Evolutionary conservation across 2,329 filamentous ascomycete species (phyloP).

Genomic region (Aureobasidium sp.): DNA sequence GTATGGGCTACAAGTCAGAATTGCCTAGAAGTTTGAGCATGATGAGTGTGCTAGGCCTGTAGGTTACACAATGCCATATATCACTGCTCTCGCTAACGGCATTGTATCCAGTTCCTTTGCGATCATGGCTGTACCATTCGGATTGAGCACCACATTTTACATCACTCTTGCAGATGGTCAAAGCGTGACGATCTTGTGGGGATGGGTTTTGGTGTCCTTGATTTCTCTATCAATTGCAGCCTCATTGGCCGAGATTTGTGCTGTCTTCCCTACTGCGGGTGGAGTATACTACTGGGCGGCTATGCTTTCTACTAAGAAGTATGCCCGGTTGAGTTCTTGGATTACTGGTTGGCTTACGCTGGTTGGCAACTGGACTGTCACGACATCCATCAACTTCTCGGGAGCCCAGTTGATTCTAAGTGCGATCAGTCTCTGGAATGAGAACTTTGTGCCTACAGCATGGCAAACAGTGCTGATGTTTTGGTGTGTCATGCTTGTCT

Average conservation of each 20-base stretch:
- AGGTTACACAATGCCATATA: constrained; percentile 21
- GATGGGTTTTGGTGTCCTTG: constrained; percentile 59
- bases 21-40: constrained; percentile 61
- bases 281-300: constrained; percentile 65
- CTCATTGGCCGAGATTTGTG: constrained; percentile 62
- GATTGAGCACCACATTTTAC: constrained; percentile 60
- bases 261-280: constrained; percentile 61
- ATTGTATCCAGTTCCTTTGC: constrained; percentile 50
- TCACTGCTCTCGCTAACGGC: constrained; percentile 7
- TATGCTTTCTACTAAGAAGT: constrained; percentile 59
- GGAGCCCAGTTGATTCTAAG: constrained; percentile 64
- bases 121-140: constrained; percentile 67
- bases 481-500: constrained; percentile 63
- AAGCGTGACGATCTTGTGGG: constrained; percentile 62
- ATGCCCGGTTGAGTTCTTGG: constrained; percentile 61
- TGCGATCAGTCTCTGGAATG: constrained; percentile 63
- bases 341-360: constrained; percentile 64
- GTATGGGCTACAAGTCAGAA: constrained; percentile 62
- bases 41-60: constrained; percentile 59
- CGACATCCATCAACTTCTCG: constrained; percentile 59
- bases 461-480: constrained; percentile 68
- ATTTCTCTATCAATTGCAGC: constrained; percentile 59
- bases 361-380: constrained; percentile 67
- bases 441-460: constrained; percentile 58
- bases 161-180: constrained; percentile 63